Percentiles rank a stretch among this genome's conserved stretches.
These are phyloP conservation scores for Vitis rupestris DNA, from an alignment of 164 flowering plant genomes.

Conservation along the genomic window DNA sequence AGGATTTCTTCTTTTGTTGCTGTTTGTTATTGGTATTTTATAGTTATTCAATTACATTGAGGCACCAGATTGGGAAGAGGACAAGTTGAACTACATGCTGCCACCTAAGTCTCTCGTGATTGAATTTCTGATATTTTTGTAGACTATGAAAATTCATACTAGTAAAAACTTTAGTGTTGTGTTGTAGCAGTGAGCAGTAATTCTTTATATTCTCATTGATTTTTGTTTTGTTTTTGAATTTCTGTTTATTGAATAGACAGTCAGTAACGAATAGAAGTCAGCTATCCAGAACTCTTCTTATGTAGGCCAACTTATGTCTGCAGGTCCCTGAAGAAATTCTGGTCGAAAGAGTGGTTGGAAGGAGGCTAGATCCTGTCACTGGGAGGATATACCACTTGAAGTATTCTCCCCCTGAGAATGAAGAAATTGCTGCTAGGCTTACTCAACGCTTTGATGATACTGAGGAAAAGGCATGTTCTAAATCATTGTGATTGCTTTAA, in stretches of 20 bases:
- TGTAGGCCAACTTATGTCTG: conserved; percentile 7
- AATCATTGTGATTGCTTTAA: conserved; percentile 5
- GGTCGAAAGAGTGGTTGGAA: conserved; percentile 95
- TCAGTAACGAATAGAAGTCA: background rate
- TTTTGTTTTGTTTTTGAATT: too few relatives aligned
- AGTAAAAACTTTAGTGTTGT: too few relatives aligned
- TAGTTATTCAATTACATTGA: background rate
- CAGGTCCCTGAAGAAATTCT: conserved; percentile 93
- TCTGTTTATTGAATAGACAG: background rate
- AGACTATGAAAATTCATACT: too few relatives aligned
- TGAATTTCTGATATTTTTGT: too few relatives aligned
- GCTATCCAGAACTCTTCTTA: background rate
- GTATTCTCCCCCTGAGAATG: conserved; percentile 92
- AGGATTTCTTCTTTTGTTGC: conserved; percentile 18
- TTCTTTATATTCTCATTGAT: too few relatives aligned
- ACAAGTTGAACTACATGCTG: too few relatives aligned
- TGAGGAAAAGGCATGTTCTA: conserved; percentile 72
- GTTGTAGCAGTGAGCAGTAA: too few relatives aligned
- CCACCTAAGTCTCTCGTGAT: too few relatives aligned
- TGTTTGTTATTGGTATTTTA: conserved; percentile 1
- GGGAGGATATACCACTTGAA: conserved; percentile 92
- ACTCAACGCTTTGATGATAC: conserved; percentile 98
- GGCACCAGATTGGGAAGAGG: too few relatives aligned
- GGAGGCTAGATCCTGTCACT: conserved; percentile 96
- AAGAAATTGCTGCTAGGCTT: conserved; percentile 90